These are phyloP conservation scores for Yamadazyma dushanensis DNA, from an alignment of 1,139 yeast species.

Conservation along the genomic window DNA sequence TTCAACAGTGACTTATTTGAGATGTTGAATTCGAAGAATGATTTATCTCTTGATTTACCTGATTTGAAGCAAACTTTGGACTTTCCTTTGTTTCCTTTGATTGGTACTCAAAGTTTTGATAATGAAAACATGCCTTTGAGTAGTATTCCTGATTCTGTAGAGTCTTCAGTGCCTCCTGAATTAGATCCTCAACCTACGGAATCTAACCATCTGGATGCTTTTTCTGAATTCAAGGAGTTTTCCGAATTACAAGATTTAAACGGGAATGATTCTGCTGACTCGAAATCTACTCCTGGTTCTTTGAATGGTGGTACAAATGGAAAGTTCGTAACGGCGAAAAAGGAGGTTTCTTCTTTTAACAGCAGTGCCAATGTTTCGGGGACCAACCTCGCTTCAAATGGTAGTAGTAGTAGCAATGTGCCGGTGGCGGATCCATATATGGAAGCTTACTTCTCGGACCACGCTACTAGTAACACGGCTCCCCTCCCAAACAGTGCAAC, in stretches of 20 bases:
- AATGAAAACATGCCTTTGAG: constrained; percentile 39
- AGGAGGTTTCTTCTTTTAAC: neutral
- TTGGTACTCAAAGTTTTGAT: constrained; percentile 47
- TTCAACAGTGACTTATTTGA: constrained; percentile 10
- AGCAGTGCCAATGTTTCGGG: neutral
- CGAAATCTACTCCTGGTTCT: constrained; percentile 1
- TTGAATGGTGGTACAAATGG: neutral
- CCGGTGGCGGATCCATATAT: neutral
- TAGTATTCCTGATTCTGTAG: constrained; percentile 22
- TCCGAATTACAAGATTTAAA: neutral
- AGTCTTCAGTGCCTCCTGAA: constrained; percentile 8
- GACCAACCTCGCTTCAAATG: neutral
- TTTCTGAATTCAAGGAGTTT: constrained; percentile 1
- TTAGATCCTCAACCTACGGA: neutral
- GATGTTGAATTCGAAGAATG: constrained; percentile 6
- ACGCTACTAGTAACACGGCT: constrained; percentile 1
- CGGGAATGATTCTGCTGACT: constrained; percentile 1
- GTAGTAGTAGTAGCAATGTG: neutral
- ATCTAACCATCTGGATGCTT: neutral
- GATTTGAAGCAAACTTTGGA: constrained; percentile 14
- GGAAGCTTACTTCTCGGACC: constrained; percentile 4
- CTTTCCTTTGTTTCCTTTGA: constrained; percentile 55
- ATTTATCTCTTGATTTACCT: constrained; percentile 2
- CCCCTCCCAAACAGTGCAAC: constrained; percentile 3
- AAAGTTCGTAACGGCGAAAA: neutral